A percentile compares a stretch with the other conserved stretches of the same genome.
These are phyloP conservation scores for Rhamnella rubrinervis DNA, from an alignment of 331 rosid genomes.

Conservation along the genomic window DNA sequence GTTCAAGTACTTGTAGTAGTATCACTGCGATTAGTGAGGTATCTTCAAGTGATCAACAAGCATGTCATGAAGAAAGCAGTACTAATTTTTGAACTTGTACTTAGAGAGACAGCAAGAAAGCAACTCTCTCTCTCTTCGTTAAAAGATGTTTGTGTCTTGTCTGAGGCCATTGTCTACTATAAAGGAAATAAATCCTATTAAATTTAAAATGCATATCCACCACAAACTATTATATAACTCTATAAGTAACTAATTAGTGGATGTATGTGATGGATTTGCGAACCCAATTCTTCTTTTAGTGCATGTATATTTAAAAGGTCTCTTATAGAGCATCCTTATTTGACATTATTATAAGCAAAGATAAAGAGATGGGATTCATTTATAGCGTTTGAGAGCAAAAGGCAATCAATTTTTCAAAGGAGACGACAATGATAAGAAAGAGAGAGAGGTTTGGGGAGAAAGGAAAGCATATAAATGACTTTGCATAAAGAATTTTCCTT, in stretches of 20 bases:
- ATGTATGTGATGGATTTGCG: neutral
- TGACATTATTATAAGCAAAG: neutral
- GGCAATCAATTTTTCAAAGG: constrained; percentile 11
- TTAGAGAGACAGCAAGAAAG: neutral
- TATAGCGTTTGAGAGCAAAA: constrained; percentile 14
- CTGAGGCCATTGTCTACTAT: neutral
- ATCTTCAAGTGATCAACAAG: constrained; percentile 29
- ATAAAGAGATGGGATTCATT: neutral
- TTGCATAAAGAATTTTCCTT: constrained; percentile 22
- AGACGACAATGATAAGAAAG: constrained; percentile 1
- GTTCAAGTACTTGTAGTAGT: constrained; percentile 52
- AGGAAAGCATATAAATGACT: constrained; percentile 22
- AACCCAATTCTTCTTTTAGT: neutral
- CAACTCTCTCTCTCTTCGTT: neutral
- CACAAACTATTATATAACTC: too few species aligned
- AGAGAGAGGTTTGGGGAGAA: neutral
- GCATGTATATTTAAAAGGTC: too few species aligned
- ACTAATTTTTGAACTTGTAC: constrained; percentile 10
- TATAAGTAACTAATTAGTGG: neutral
- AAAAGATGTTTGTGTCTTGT: neutral
- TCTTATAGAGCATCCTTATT: constrained; percentile 2
- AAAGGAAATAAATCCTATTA: neutral
- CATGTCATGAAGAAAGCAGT: constrained; percentile 40
- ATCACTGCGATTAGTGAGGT: constrained; percentile 47
- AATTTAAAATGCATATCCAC: neutral